A percentile compares a stretch with the other conserved stretches of the same genome.
Evolutionary conservation across 148 eudicot genomes (phyloP).

Genomic region (Limonium bicolor): DNA sequence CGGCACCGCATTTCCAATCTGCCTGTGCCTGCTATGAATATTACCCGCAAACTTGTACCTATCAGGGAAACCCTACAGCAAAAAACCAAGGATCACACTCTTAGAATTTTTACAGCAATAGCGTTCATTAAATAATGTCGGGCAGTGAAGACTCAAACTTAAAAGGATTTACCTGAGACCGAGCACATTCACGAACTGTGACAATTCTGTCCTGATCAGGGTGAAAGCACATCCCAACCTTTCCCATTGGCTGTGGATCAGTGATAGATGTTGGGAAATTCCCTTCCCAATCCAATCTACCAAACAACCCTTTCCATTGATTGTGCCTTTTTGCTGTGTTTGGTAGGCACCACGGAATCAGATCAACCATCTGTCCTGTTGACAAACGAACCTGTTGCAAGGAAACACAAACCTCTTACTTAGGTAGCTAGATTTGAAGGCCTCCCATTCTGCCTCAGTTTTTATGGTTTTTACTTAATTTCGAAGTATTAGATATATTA

Average conservation of each 20-base stretch:
- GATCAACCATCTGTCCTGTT: constrained; percentile 77
- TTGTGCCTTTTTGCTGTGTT: constrained; percentile 97
- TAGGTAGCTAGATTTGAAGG: too few species aligned
- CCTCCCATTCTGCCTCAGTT: too few species aligned
- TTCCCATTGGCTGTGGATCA: constrained; percentile 97
- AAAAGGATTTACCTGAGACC: constrained; percentile 58
- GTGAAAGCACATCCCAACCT: constrained; percentile 99
- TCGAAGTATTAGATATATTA: too few species aligned
- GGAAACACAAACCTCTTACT: too few species aligned
- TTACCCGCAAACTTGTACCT: constrained; percentile 70
- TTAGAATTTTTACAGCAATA: not conserved
- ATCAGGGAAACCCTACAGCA: constrained; percentile 75
- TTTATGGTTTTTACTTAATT: too few species aligned
- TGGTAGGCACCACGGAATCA: constrained; percentile 96
- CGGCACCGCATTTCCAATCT: constrained; percentile 95
- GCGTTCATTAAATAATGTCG: not conserved
- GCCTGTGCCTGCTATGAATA: constrained; percentile 69
- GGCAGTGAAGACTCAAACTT: not conserved
- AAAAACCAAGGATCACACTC: not conserved
- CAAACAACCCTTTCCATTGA: constrained; percentile 94
- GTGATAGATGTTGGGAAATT: constrained; percentile 93
- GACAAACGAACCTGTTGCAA: constrained; percentile 80
- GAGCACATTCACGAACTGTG: constrained; percentile 94
- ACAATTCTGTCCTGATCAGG: constrained; percentile 93
- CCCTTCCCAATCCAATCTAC: constrained; percentile 98